phyloP scores from a whole-genome alignment of 169 alveolate genomes.

The Cryptosporidium xiaoi region DNA sequence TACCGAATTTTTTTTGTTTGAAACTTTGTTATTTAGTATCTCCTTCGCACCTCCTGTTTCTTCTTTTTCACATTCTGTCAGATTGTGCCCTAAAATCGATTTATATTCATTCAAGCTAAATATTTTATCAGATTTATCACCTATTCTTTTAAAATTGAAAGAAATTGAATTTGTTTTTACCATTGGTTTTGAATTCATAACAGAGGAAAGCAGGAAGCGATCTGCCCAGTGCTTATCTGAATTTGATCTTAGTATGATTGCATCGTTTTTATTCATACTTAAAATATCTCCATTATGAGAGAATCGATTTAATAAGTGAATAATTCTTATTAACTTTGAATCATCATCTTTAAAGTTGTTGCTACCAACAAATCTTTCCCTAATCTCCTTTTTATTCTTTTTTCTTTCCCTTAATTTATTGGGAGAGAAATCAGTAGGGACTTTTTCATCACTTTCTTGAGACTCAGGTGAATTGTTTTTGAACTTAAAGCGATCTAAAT shows the following conservation, averaged over 20 bases:
- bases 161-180: slow-evolving; percentile 6
- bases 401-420: too few species aligned
- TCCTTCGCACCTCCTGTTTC: neutral
- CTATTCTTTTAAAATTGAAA: neutral
- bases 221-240: slow-evolving; percentile 32
- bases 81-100: neutral
- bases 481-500: too few species aligned
- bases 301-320: slow-evolving; percentile 11
- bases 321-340: neutral
- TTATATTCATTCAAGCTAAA: neutral
- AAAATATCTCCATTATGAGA: slow-evolving; percentile 57
- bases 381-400: too few species aligned
- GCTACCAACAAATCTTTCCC: too few species aligned
- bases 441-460: too few species aligned
- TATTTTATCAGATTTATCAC: neutral
- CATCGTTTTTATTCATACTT: slow-evolving; percentile 45
- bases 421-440: too few species aligned
- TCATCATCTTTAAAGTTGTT: slow-evolving; percentile 4
- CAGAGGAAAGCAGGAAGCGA: slow-evolving; percentile 38
- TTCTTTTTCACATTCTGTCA: neutral
- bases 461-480: too few species aligned
- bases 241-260: slow-evolving; percentile 31
- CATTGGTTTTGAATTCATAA: slow-evolving; percentile 52
- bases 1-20: neutral
- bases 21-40: neutral